Base-by-base conservation (phyloP, 176 grass and related monocot genomes). In the Oryza glumipatula region DNA sequence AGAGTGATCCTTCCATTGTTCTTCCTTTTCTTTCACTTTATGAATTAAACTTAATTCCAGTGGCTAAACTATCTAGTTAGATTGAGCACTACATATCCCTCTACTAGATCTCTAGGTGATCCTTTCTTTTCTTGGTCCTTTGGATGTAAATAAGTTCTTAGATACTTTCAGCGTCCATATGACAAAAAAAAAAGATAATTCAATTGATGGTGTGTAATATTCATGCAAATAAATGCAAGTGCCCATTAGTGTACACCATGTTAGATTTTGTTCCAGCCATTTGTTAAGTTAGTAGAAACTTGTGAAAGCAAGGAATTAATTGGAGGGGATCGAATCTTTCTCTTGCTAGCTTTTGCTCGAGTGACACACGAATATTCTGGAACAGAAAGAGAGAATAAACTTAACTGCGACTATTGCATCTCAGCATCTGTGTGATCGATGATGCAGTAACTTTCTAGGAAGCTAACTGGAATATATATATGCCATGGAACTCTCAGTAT, bases 281-380 rank as follows among this genome's bases (percentile, higher is more conserved):
- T 33, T 73, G 12, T 73, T 44, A 10, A 70, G 64, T 77, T n/a
- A 58, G 7, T 7, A 58, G 1, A 30, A 56, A 19, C 48, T 23
- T 67, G 22, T 76, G 17, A 7, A 10, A 14, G 33, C 0, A 21
- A 0, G 32, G n/a, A 49, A 63, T 23, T 21, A 32, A 10, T 38
- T 85, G 60, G 46, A 15, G 56, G 19, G 0, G 54, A 21, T 58
- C 19, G 66, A 85, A 85, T 17, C 68, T 69, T 84, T 66, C 32
- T 58, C 6, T 43, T 3, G 15, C 6, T 43, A 1, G 15, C 47
- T 56, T 85, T 77, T n/a, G 1, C 23, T 15, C 0, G 14, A 76
- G 30, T 46, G 36, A 33, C 35, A 77, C 35, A 30, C 23, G 15
- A 78, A 78, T 74, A 61, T 71, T 63, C 68, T 63, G 16, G 47